phyloP scores from a whole-genome alignment of 345 rosid species.

The Arabidopsis arenosa region DNA sequence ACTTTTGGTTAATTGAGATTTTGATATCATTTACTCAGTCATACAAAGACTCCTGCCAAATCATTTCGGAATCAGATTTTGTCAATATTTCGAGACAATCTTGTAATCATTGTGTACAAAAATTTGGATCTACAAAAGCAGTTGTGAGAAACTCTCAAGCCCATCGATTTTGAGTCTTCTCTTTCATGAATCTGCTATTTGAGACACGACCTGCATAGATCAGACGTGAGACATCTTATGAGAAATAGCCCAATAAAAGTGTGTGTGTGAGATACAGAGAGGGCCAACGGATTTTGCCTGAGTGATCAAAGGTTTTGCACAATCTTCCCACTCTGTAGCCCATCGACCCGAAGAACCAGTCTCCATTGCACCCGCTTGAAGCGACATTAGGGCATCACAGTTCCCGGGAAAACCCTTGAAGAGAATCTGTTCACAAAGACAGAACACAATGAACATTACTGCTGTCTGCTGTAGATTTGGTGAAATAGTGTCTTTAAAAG shows the following conservation, averaged over 20 bases:
- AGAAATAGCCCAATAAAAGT: conserved; percentile 14
- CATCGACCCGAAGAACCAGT: conserved; percentile 76
- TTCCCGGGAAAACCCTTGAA: conserved; percentile 82
- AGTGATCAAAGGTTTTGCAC: conserved; percentile 75
- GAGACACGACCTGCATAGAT: conserved; percentile 42
- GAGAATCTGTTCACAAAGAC: conserved; percentile 60
- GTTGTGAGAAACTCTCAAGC: conserved; percentile 5
- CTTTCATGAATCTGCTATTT: conserved; percentile 15
- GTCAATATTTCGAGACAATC: conserved; percentile 27
- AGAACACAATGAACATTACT: conserved; percentile 12
- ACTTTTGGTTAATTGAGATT: conserved; percentile 29
- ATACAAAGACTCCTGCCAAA: not conserved
- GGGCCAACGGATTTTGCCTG: conserved; percentile 49
- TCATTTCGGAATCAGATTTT: conserved; percentile 1
- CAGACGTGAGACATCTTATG: conserved; percentile 31
- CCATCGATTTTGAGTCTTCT: conserved; percentile 11
- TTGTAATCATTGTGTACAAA: conserved; percentile 43
- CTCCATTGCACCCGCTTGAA: conserved; percentile 72
- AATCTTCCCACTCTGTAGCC: conserved; percentile 90
- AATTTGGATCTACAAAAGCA: conserved; percentile 25
- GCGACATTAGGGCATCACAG: conserved; percentile 60
- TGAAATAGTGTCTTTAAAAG: not conserved
- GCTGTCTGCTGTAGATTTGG: not conserved
- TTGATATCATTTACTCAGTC: conserved; percentile 20
- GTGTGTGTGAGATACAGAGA: not conserved